Base-by-base conservation (phyloP, 1,284 basidiomycete genomes). In the Naganishia albida region DNA sequence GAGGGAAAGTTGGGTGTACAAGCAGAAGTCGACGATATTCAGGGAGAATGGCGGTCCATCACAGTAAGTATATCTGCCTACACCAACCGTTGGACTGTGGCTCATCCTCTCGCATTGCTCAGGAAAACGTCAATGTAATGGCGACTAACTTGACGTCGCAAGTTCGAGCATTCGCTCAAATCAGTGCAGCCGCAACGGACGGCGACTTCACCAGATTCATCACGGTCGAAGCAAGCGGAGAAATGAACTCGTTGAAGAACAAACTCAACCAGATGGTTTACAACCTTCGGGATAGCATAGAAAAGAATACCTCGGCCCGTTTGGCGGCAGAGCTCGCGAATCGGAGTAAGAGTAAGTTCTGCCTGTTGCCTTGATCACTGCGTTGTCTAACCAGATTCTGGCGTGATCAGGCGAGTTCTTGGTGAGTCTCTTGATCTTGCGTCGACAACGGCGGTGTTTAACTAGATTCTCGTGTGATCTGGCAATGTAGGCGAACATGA, bases 191-290 rank as follows among this genome's bases (percentile, higher is more conserved):
- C 1, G 96, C 96, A 16, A 98, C 95, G 82, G 95, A 98, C 75
- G 96, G 96, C 68, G 96, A 99, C 81, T 99, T 98, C 80, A 95
- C 93, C 23, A 87, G 94, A 23, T 99, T 99, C 83, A 98, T 99
- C 82, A 99, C 96, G 18, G 95, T 99, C 75, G 95, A 99, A 75
- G 96, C 95, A 0, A 90, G 87, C 65, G 96, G 96, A 64, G 96
- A 99, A 80, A 98, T 99, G 96, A 95, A 99, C 81, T 94, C 91
- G 68, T 85, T 99, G 81, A 99, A 99, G 85, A 98, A 93, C 6
- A 96, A 98, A 82, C 78, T 78, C 70, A 77, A 78, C 63, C 92
- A 96, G 80, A 98, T 98, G 95, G 93, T 99, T 67, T 97, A 93
- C 83, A 95, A 95, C 77, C 85, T 99, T 77, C 85, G 96, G 57